Evolutionary conservation across 2,329 filamentous ascomycete species (phyloP).

Genomic region (Septoria linicola): DNA sequence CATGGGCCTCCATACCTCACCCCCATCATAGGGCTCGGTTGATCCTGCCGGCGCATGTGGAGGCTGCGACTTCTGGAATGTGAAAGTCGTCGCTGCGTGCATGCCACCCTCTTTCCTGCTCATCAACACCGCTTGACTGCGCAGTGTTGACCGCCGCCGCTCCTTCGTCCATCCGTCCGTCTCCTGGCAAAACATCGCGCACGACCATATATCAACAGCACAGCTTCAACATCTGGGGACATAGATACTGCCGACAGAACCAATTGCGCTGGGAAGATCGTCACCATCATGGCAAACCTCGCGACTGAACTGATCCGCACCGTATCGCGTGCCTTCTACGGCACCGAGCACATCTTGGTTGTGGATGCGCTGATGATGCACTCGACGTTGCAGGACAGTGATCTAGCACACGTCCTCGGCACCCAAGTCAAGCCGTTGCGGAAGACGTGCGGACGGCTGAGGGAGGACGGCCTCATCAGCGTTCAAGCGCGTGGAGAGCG

Average conservation of each 20-base stretch:
- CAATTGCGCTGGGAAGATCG: not conserved
- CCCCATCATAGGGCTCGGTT: too few species aligned
- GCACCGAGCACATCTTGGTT: constrained; percentile 77
- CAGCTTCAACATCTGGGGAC: not conserved
- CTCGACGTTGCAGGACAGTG: constrained; percentile 75
- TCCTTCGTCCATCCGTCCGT: constrained; percentile 1
- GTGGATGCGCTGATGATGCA: constrained; percentile 77
- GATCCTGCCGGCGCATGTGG: too few species aligned
- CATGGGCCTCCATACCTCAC: too few species aligned
- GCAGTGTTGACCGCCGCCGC: constrained; percentile 15
- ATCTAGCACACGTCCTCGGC: constrained; percentile 52
- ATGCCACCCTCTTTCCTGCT: constrained; percentile 13
- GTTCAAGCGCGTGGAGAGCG: constrained; percentile 59
- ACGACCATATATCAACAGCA: not conserved
- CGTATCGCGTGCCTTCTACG: constrained; percentile 81
- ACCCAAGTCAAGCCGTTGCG: constrained; percentile 72
- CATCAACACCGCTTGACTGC: constrained; percentile 36
- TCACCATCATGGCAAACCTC: constrained; percentile 53
- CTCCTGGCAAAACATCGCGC: not conserved
- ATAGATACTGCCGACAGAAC: not conserved
- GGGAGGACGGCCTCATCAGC: constrained; percentile 80
- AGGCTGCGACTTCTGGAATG: constrained; percentile 5
- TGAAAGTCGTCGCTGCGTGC: not conserved
- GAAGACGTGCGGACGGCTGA: constrained; percentile 80
- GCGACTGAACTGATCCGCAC: constrained; percentile 80